A percentile compares a stretch with the other conserved stretches of the same genome.
Conservation (phyloP, 164 flowering plant species). For the Piper longum region DNA sequence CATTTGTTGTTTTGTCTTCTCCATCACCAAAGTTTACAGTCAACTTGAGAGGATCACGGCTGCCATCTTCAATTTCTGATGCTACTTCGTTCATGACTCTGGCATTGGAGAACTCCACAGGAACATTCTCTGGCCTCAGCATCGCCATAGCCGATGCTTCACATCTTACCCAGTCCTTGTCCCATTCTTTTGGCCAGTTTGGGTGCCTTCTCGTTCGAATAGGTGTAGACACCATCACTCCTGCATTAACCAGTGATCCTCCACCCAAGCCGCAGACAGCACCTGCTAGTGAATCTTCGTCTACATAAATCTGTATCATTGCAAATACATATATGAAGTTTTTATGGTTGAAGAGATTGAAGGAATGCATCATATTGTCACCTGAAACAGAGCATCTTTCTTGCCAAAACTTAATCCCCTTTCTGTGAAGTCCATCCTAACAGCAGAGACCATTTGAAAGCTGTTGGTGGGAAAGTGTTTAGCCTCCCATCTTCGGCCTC, state of each 20-base stretch:
- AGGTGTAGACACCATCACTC: slow-evolving; percentile 44
- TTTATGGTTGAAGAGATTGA: neutral
- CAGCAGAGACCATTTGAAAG: slow-evolving; percentile 24
- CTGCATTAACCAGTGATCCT: slow-evolving; percentile 50
- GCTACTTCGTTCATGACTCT: slow-evolving; percentile 25
- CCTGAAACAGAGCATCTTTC: slow-evolving; percentile 51
- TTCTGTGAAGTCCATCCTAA: slow-evolving; percentile 22
- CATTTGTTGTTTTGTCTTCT: slow-evolving; percentile 7
- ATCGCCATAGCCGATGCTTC: slow-evolving; percentile 40
- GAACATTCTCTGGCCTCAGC: slow-evolving; percentile 28
- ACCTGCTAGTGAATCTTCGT: slow-evolving; percentile 32
- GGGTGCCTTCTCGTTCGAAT: slow-evolving; percentile 28
- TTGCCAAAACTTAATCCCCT: slow-evolving; percentile 34
- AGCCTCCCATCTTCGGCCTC: slow-evolving; percentile 42
- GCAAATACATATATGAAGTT: neutral
- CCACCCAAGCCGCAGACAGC: slow-evolving; percentile 52
- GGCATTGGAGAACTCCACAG: slow-evolving; percentile 28
- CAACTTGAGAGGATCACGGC: slow-evolving; percentile 19
- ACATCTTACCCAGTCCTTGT: slow-evolving; percentile 33
- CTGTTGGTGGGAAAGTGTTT: slow-evolving; percentile 35
- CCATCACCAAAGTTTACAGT: slow-evolving; percentile 32
- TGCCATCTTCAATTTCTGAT: slow-evolving; percentile 21
- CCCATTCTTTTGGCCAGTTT: slow-evolving; percentile 60
- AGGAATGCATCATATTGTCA: slow-evolving; percentile 2
- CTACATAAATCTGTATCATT: slow-evolving; percentile 24